Base-by-base conservation (phyloP, 2,329 filamentous ascomycete genomes). In the Pestalotiopsis sp. region DNA sequence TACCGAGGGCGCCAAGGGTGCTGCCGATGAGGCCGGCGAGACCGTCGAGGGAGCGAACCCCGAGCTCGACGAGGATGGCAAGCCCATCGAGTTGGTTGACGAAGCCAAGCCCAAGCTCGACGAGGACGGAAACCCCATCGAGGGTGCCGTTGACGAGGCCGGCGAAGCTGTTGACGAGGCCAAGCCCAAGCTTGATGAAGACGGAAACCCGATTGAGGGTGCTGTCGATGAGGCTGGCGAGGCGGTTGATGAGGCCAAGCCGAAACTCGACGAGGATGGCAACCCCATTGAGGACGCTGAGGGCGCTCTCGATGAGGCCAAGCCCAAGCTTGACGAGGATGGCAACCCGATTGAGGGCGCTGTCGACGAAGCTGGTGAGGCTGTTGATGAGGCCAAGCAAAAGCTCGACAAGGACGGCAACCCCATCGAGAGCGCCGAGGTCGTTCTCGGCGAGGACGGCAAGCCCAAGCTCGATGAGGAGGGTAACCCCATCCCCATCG, bases 241-340 rank as follows among this genome's bases (percentile, higher is more conserved):
- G 6, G 31, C 31, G 5, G 60, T 61, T 14, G 31, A 59, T 12
- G 7, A 41, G 41, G 74, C 78, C 3, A 82, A 83, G 23, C n/a
- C 25, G 0, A 13, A 11, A 2, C 41, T 27, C 13, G 61, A 64
- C 17, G 36, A 45, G n/a, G 38, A 20, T 31, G 62, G 52, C n/a
- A 38, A 63, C n/a, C 25, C 60, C 20, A 38, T 49, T 20, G 36
- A 60, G 52, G 52, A 31, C 23, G 56, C 36, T 12, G 59, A 57
- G 45, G 45, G 63, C 36, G 13, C 57, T 49, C 14, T 49, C 20
- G 57, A 59, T 13, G 57, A 25, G 7, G 31, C 31, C 58, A 38
- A 60, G 57, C 25, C 57, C 12, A 6, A n/a, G 7, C 25, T 27
- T 9, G 57, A 38, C 20, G 45, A 52, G 17, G 45, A 52, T 9